phyloP scores from a whole-genome alignment of 2,329 filamentous ascomycete species.

The Trichothecium roseum region DNA sequence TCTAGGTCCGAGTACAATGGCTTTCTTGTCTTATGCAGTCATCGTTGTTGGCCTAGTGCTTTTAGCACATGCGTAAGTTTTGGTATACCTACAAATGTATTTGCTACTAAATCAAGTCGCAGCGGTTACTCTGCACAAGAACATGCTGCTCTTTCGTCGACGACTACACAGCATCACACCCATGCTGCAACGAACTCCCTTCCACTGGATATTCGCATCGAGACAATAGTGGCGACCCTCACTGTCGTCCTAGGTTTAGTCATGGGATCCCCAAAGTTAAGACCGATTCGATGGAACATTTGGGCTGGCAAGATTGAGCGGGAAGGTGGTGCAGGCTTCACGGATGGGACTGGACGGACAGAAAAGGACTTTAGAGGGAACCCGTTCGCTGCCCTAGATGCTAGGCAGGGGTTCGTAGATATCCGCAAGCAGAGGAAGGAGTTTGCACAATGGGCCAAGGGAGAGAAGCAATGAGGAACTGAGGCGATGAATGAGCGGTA shows the following conservation, averaged over 20 bases:
- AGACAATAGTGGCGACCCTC: conserved; percentile 71
- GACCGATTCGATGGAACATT: conserved; percentile 73
- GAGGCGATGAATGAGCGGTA: not conserved
- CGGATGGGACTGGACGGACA: conserved; percentile 49
- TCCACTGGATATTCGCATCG: conserved; percentile 78
- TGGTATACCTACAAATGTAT: conserved; percentile 1
- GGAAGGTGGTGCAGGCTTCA: conserved; percentile 53
- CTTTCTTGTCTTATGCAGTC: conserved; percentile 45
- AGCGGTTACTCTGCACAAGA: conserved; percentile 97
- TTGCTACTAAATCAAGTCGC: conserved; percentile 5
- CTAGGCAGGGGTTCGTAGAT: conserved; percentile 76
- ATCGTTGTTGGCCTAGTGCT: conserved; percentile 69
- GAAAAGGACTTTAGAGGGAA: conserved; percentile 65
- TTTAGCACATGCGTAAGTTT: conserved; percentile 73
- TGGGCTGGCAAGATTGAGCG: conserved; percentile 81
- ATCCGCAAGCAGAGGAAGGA: conserved; percentile 72
- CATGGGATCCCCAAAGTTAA: conserved; percentile 62
- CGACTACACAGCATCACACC: conserved; percentile 32
- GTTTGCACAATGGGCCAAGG: conserved; percentile 64
- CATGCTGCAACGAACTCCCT: conserved; percentile 39
- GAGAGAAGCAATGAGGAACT: conserved; percentile 12
- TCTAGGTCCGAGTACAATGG: too few species aligned
- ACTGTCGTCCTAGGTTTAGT: conserved; percentile 80
- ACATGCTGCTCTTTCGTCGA: conserved; percentile 64
- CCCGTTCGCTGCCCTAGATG: conserved; percentile 70